Base-by-base conservation (phyloP, 2,329 filamentous ascomycete species). In the Botrytis hyacinthi region DNA sequence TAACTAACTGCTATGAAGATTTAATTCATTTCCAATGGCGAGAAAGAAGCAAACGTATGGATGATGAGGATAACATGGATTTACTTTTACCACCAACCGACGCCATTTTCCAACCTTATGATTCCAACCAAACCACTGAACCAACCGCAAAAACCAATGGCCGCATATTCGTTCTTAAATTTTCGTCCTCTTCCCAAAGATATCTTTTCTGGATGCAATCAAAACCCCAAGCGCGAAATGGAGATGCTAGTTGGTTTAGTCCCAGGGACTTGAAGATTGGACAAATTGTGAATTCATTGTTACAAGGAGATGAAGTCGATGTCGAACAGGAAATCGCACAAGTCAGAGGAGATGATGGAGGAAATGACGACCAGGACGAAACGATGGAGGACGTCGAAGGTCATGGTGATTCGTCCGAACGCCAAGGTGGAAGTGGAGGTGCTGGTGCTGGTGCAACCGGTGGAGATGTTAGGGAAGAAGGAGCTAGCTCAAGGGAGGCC, bases 1-100 rank as follows among this genome's bases (percentile, higher is more conserved):
- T 35, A 57, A 54, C 37, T 74, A 75, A 68, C 76, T n/a, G 42
- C 18, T 32, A 75, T 79, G 46, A 77, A 94, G 92, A 98, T 70
- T 89, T 99, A 75, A 87, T 97, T 75, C 95, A 98, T 85, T 97
- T 99, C 85, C 98, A 95, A 88, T 99, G 97, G 97, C 92, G 95
- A 77, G 91, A 93, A 80, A 92, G 96, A 77, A 88, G 86, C 77
- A 88, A 89, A 74, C 86, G 91, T 35, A 84, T 93, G 77, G 89
- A 92, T 76, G 85, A 92, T 74, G 92, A 95, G 73, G 92, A 96
- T 75, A 81, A 81, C 48, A 85, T 97, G 76, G 95, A 99, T 81
- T 88, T 99, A 54, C 90, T 98, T 79, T 98, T 98, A 93, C 91
- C 99, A 70, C 95, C 96, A 35, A 88, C 88, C 71, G 97, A 99